Conservation (phyloP, 306 rosid genomes). For the Vigna mungo region DNA sequence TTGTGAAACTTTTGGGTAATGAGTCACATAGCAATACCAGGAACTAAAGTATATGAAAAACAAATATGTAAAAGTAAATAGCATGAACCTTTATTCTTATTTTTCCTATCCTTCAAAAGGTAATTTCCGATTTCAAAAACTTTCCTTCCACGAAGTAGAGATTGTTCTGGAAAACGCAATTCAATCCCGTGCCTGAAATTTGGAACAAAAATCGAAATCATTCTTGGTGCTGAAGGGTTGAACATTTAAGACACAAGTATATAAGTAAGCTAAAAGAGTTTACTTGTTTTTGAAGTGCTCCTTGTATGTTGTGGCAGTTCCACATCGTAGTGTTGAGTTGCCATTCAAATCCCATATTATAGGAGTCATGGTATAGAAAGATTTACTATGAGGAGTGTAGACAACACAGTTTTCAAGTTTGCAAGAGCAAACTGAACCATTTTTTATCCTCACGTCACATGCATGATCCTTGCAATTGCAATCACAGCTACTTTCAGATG, state of each 20-base stretch:
- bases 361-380: conserved; percentile 53
- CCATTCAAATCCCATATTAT: conserved; percentile 49
- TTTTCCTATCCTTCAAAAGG: conserved; percentile 46
- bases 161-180: conserved; percentile 49
- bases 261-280: background rate
- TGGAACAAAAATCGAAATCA: conserved; percentile 23
- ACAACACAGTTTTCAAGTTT: conserved; percentile 66
- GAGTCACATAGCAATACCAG: background rate
- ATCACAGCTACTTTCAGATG: conserved; percentile 22
- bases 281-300: conserved; percentile 54
- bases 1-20: background rate
- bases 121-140: conserved; percentile 53
- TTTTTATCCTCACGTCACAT: conserved; percentile 43
- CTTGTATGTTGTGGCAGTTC: conserved; percentile 54
- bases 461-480: conserved; percentile 29
- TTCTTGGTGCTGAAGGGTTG: background rate
- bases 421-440: conserved; percentile 62
- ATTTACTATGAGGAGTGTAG: conserved; percentile 61
- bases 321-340: conserved; percentile 50
- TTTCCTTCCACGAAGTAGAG: conserved; percentile 53
- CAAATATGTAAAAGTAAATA: too few relatives aligned
- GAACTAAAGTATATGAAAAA: background rate
- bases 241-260: background rate
- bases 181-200: conserved; percentile 57
- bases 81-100: conserved; percentile 60